phyloP scores from a whole-genome alignment of 495 filamentous ascomycete genomes.

The Annulohypoxylon maeteangense region DNA sequence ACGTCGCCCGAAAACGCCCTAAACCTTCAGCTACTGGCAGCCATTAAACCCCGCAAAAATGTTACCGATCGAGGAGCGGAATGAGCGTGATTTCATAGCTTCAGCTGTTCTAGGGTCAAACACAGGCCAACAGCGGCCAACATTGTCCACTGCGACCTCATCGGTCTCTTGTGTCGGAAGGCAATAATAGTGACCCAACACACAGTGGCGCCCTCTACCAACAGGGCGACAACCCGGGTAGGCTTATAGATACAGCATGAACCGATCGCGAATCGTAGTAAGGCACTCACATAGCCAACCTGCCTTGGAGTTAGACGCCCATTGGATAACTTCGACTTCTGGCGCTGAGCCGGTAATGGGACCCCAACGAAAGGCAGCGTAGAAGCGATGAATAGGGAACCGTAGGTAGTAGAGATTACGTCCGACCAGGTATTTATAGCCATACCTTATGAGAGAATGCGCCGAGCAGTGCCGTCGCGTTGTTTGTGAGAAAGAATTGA shows the following conservation, averaged over 20 bases:
- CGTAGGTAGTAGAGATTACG: slow-evolving; percentile 4
- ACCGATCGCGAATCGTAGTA: slow-evolving; percentile 24
- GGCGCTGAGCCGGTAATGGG: slow-evolving; percentile 31
- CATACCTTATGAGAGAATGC: background rate
- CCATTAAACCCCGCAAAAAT: background rate
- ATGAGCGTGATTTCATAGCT: background rate
- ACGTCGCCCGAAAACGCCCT: background rate
- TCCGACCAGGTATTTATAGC: slow-evolving; percentile 6
- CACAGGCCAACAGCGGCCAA: slow-evolving; percentile 16
- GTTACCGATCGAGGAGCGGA: background rate
- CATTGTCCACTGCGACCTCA: slow-evolving; percentile 36
- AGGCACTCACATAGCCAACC: slow-evolving; percentile 18
- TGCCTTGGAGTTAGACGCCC: slow-evolving; percentile 27
- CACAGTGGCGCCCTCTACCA: slow-evolving; percentile 29
- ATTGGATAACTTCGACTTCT: slow-evolving; percentile 16
- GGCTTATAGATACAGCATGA: slow-evolving; percentile 32
- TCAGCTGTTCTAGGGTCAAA: background rate
- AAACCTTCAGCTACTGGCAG: too few species aligned
- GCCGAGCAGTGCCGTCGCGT: background rate
- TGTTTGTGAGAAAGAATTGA: too few species aligned
- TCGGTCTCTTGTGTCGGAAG: slow-evolving; percentile 22
- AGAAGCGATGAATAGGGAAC: slow-evolving; percentile 28
- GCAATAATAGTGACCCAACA: slow-evolving; percentile 18
- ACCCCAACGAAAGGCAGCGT: slow-evolving; percentile 33
- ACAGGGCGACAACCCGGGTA: slow-evolving; percentile 23